phyloP scores from a whole-genome alignment of 2,329 filamentous ascomycete genomes.

The Aspergillus sp. region DNA sequence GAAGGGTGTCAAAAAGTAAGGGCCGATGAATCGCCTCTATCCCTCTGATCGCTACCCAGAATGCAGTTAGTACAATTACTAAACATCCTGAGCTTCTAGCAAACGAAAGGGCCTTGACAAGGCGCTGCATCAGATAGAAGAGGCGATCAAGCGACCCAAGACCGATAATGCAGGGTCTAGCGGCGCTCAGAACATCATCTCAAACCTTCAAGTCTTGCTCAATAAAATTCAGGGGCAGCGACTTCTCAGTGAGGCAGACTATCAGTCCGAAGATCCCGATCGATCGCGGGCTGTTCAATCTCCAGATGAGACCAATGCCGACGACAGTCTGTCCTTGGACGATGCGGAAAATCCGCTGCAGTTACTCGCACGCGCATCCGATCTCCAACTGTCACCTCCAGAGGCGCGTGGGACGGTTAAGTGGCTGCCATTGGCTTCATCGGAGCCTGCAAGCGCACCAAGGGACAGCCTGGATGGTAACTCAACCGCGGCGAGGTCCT shows the following conservation, averaged over 20 bases:
- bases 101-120: conserved; percentile 74
- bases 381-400: conserved; percentile 57
- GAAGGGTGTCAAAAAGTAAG: conserved; percentile 73
- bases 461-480: conserved; percentile 9
- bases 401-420: conserved; percentile 22
- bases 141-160: conserved; percentile 61
- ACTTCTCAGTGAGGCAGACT: conserved; percentile 24
- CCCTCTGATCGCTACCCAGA: not conserved
- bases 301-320: conserved; percentile 29
- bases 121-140: conserved; percentile 71
- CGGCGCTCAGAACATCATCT: conserved; percentile 42
- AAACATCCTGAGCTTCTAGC: conserved; percentile 40
- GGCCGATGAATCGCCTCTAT: not conserved
- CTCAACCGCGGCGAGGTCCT: conserved; percentile 52
- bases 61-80: conserved; percentile 1
- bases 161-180: conserved; percentile 44
- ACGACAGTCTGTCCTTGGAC: conserved; percentile 62
- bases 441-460: conserved; percentile 40
- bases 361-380: conserved; percentile 69
- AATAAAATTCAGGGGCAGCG: conserved; percentile 47
- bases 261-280: conserved; percentile 33
- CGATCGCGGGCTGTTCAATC: conserved; percentile 20
- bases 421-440: conserved; percentile 28
- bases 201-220: conserved; percentile 53
- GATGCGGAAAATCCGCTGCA: conserved; percentile 75